Base-by-base conservation (phyloP, 148 eudicot species). In the Chenopodium formosanum region DNA sequence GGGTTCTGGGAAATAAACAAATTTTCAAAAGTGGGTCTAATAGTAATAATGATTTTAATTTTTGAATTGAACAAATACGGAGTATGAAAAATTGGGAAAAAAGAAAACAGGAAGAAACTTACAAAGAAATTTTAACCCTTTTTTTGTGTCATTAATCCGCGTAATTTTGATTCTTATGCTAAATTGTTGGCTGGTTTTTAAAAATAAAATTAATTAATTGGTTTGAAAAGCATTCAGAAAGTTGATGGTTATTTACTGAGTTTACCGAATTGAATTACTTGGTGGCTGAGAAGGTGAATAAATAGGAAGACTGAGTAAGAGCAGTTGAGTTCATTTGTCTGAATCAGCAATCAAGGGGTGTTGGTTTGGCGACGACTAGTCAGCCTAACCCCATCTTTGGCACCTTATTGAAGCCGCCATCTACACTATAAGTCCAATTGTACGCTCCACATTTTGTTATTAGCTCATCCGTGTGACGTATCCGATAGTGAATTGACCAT, bases 1-100 rank as follows among this genome's bases (percentile, higher is more conserved):
- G 22, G 62, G 25, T 62, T 20, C 27, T 2, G 25, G 50, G 25
- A 37, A 70, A 37, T 9, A 46, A 8, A 11, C 8, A 44, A 7
- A n/a, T 22, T 14, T 44, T 72, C 31, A 44, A 10, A 17, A 31
- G 56, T 74, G 77, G 63, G 77, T 74, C 77, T 46, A 72, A 27
- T 47, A 48, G 40, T 14, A 74, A 11, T 74, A 25, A 50, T 74
- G 31, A 74, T 22, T 19, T 48, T 34, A 34, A 34, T 34, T 34
- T 34, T 34, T 34, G 6, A 34, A 6, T 13, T 23, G 12, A 48
- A 73, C 12, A 9, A 10, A 22, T 7, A 23, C 46, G 14, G 12
- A 27, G 29, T 27, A 27, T 27, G 29, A 72, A 72, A 19, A 13
- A 31, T 31, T 40, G 22, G 25, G 47, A 47, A 73, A 48, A 4